Conservation (phyloP, 129 eudicot species). For the Rutidosis leptorrhynchoides region DNA sequence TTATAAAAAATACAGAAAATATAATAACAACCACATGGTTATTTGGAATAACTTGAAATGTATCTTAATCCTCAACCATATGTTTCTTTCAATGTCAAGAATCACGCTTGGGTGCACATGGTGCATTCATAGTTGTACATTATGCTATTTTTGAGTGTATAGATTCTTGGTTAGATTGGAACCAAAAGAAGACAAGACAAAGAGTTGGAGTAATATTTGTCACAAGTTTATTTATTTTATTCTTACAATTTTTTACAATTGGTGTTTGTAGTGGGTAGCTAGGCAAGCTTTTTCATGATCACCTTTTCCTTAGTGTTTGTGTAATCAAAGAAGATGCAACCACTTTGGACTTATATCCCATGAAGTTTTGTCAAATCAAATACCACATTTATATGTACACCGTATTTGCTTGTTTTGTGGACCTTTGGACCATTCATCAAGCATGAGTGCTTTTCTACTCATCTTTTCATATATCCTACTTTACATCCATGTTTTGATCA, state of each 20-base stretch:
- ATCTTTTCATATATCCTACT: constrained; percentile 21
- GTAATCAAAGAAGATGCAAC: constrained; percentile 37
- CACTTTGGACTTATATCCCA: constrained; percentile 39
- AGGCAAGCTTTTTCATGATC: constrained; percentile 36
- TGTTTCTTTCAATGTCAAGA: constrained; percentile 14
- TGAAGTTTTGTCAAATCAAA: constrained; percentile 45
- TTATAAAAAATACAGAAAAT: constrained; percentile 37
- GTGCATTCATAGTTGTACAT: constrained; percentile 30
- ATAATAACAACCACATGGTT: constrained; percentile 45
- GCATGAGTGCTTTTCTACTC: constrained; percentile 25
- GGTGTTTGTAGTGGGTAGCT: constrained; percentile 34
- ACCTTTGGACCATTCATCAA: constrained; percentile 31
- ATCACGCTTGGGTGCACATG: constrained; percentile 28
- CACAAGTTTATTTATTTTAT: constrained; percentile 18
- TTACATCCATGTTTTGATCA: constrained; percentile 7
- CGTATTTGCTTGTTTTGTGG: constrained; percentile 24
- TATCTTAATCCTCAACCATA: constrained; percentile 32
- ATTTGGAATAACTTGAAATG: constrained; percentile 25
- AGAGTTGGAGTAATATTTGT: constrained; percentile 35
- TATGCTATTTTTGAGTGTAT: background rate
- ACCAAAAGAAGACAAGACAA: constrained; percentile 44
- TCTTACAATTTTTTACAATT: background rate
- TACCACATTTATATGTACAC: constrained; percentile 25
- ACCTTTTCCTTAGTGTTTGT: constrained; percentile 36
- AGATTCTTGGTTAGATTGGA: constrained; percentile 38